phyloP scores from a whole-genome alignment of 805 yeast genomes.

The Cyberlindnera euphorbiae region DNA sequence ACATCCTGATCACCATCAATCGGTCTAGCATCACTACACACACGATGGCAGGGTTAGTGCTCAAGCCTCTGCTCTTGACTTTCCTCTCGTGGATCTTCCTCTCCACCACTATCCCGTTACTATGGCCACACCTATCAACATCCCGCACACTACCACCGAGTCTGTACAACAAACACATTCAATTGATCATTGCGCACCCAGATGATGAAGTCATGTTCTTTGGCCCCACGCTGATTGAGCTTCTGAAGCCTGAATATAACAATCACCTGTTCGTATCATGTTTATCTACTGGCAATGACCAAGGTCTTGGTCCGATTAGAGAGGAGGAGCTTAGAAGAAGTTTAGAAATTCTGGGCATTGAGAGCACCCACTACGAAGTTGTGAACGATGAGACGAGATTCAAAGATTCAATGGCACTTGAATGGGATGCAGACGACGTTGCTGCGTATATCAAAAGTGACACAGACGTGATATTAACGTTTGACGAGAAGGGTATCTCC shows the following conservation, averaged over 20 bases:
- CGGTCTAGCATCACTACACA: no score
- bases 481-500: conserved; percentile 81
- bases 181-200: conserved; percentile 84
- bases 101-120: conserved; percentile 1
- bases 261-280: conserved; percentile 60
- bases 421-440: conserved; percentile 55
- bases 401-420: conserved; percentile 61
- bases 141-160: neutral
- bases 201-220: conserved; percentile 99
- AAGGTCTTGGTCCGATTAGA: conserved; percentile 65
- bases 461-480: conserved; percentile 54
- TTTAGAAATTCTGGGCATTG: conserved; percentile 49
- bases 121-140: neutral
- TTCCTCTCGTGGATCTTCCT: conserved; percentile 1
- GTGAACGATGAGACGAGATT: conserved; percentile 44
- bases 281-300: conserved; percentile 73
- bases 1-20: no score
- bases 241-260: conserved; percentile 40
- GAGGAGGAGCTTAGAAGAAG: conserved; percentile 53
- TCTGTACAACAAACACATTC: conserved; percentile 26
- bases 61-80: no score
- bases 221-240: conserved; percentile 65
- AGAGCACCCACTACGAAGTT: conserved; percentile 29
- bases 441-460: conserved; percentile 31
- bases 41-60: no score